Conservation (phyloP, 2,329 filamentous ascomycete genomes). For the Sclerotinia sclerotiorum region DNA sequence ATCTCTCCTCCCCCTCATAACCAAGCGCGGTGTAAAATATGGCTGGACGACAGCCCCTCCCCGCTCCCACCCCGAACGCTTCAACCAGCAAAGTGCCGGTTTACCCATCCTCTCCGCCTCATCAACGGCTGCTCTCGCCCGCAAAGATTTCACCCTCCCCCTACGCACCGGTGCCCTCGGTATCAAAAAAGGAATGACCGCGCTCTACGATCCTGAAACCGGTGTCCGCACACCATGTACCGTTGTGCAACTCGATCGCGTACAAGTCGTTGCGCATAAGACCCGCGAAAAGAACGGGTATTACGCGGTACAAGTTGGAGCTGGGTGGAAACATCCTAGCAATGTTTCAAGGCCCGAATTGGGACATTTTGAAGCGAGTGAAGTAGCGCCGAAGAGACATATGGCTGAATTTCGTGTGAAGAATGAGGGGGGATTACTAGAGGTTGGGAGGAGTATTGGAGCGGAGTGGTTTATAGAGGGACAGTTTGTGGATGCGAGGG, state of each 20-base stretch:
- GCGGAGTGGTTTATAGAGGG: slow-evolving; percentile 92
- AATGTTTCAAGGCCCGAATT: slow-evolving; percentile 82
- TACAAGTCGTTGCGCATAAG: slow-evolving; percentile 87
- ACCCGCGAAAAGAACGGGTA: slow-evolving; percentile 80
- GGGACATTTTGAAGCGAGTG: slow-evolving; percentile 82
- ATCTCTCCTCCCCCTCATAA: slow-evolving; percentile 38
- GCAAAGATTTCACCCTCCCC: slow-evolving; percentile 58
- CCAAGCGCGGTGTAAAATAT: slow-evolving; percentile 42
- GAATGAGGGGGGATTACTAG: slow-evolving; percentile 67
- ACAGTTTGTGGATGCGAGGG: slow-evolving; percentile 84
- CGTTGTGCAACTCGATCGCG: slow-evolving; percentile 87
- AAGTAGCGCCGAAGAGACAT: slow-evolving; percentile 79
- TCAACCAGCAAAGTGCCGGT: slow-evolving; percentile 59
- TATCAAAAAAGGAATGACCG: slow-evolving; percentile 95
- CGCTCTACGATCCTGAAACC: slow-evolving; percentile 74
- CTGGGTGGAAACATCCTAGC: slow-evolving; percentile 68
- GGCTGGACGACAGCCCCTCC: slow-evolving; percentile 60
- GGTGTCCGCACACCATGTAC: slow-evolving; percentile 82
- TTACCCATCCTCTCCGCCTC: slow-evolving; percentile 58
- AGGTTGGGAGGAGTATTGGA: slow-evolving; percentile 71
- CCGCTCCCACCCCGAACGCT: slow-evolving; percentile 51
- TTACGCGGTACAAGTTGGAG: slow-evolving; percentile 87
- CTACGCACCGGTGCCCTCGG: slow-evolving; percentile 79
- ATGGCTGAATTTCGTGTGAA: slow-evolving; percentile 86
- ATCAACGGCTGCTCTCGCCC: slow-evolving; percentile 60